Conservation (phyloP, 139 green algal genomes). For the Coelastrella sp. region DNA sequence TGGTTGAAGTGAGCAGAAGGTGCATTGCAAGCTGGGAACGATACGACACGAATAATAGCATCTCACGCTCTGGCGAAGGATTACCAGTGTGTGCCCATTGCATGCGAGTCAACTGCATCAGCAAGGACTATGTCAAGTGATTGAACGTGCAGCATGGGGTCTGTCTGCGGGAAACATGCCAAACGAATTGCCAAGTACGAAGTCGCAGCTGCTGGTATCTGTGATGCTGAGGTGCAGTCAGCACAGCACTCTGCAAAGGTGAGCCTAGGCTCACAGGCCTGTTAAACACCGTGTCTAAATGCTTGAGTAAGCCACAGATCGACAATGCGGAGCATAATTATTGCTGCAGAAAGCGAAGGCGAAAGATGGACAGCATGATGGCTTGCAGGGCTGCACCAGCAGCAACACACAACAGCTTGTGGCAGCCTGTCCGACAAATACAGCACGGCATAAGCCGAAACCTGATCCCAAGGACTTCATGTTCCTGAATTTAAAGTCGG, state of each 20-base stretch:
- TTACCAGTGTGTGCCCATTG: not conserved
- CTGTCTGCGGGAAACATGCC: not conserved
- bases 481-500: constrained; percentile 33
- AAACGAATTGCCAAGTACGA: not conserved
- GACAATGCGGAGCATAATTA: not conserved
- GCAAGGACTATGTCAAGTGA: not conserved
- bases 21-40: not conserved
- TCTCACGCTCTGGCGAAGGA: not conserved
- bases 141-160: not conserved
- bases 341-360: not conserved
- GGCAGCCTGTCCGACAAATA: not conserved
- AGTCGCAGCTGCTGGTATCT: not conserved
- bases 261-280: no score
- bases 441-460: constrained; percentile 33
- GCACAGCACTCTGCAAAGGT: not conserved
- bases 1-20: not conserved
- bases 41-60: not conserved
- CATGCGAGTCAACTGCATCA: not conserved
- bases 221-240: not conserved
- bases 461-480: constrained; percentile 62
- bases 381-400: not conserved
- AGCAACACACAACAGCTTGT: not conserved
- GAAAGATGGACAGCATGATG: not conserved
- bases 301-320: no score
- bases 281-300: no score